Evolutionary conservation across 768 basidiomycete genomes (phyloP), one percentile per base, ranked within the genome.

Genomic region (Hericium erinaceus): DNA sequence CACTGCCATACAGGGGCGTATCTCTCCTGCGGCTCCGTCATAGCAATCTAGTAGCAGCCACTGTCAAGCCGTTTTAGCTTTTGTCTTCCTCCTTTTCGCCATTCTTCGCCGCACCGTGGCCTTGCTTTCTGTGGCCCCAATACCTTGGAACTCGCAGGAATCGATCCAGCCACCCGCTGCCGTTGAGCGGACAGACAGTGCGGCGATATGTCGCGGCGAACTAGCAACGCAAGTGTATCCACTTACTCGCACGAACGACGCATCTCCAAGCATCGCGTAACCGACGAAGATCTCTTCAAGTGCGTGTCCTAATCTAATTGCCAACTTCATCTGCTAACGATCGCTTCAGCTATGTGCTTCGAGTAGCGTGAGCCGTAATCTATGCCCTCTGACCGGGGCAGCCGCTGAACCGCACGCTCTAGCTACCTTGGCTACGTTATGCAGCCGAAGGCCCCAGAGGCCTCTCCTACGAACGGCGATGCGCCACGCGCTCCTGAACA

Each of bases 211-310:
- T 89, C 90, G 60, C 81, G 79, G 72, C 80, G 88, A 69, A 33
- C 33, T 33, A 92, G 89, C 75, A 80, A 85, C 73, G 80, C 81
- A 64, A 83, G 87, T 70, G 75, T 73, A 64, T 61, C 60, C 20
- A 37, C 54, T 26, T 63, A 61, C 40, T 77, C 84, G 60, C 85
- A 87, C 62, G 83, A 88, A 69, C 81, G 80, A 72, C 82, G 89
- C 59, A 59, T 87, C 60, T 85, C 87, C 62, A 86, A 85, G 69
- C 80, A 88, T 72, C 80, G 85, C 61, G 83, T 92, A 53, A 81
- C 85, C 26, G 91, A 93, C 64, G 89, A 92, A 57, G 91, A 93
- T 68, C 75, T 93, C 64, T 91, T 89, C 75, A 82, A 89, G 91
- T 93, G 69, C 63, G 82, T 71, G 53, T 73, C 70, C 41, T 22